Conservation (phyloP, 345 rosid species). For the Brassica juncea region DNA sequence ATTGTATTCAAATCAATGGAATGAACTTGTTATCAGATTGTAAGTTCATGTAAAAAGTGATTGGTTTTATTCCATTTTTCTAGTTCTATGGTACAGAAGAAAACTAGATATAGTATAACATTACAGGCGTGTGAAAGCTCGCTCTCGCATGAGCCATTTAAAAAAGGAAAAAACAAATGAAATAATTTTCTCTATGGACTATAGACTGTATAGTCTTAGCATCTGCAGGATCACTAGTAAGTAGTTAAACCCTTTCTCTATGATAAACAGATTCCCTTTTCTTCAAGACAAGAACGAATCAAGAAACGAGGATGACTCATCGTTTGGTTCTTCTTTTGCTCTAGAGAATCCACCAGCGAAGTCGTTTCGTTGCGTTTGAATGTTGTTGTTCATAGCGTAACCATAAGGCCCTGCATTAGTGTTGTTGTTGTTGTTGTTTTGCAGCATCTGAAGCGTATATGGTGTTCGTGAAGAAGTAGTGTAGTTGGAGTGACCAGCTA, state of each 20-base stretch:
- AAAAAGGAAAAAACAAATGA: constrained; percentile 44
- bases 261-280: neutral
- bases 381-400: constrained; percentile 42
- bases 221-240: constrained; percentile 29
- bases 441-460: constrained; percentile 57
- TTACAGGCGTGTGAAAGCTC: constrained; percentile 29
- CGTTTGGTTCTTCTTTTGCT: constrained; percentile 79
- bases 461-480: constrained; percentile 47
- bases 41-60: constrained; percentile 1
- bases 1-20: neutral
- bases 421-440: constrained; percentile 40
- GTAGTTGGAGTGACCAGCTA: constrained; percentile 47
- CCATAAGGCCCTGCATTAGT: constrained; percentile 41
- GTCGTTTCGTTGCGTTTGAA: constrained; percentile 41
- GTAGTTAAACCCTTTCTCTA: constrained; percentile 14
- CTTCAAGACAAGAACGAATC: constrained; percentile 53
- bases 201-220: constrained; percentile 21
- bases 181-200: constrained; percentile 40
- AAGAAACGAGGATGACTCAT: constrained; percentile 45
- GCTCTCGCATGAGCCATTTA: constrained; percentile 25
- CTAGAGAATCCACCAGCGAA: constrained; percentile 43
- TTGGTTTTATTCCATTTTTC: constrained; percentile 22
- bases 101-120: constrained; percentile 8
- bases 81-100: constrained; percentile 33
- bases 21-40: too few species aligned